phyloP scores from a whole-genome alignment of 2,329 filamentous ascomycete species.

The Lasiodiplodia hormozganensis region DNA sequence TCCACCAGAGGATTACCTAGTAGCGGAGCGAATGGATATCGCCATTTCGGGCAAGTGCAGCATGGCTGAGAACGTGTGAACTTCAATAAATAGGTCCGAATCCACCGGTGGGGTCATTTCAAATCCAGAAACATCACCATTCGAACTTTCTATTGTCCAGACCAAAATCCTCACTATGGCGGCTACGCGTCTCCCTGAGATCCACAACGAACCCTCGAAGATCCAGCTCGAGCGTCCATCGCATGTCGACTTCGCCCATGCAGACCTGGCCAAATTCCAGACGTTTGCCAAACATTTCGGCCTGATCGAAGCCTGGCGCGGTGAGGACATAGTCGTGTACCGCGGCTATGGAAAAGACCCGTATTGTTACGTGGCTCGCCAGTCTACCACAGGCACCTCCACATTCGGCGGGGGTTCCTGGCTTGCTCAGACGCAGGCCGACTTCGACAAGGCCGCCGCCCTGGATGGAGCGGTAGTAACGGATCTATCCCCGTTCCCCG shows the following conservation, averaged over 20 bases:
- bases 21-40: not conserved
- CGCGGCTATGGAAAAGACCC: slow-evolving; percentile 66
- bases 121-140: not conserved
- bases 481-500: slow-evolving; percentile 44
- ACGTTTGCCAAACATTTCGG: slow-evolving; percentile 32
- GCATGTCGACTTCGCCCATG: slow-evolving; percentile 10
- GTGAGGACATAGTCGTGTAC: slow-evolving; percentile 57
- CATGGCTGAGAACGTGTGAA: too few relatives aligned
- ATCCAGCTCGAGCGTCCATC: slow-evolving; percentile 18
- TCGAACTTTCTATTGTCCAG: not conserved
- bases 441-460: not conserved
- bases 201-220: slow-evolving; percentile 18
- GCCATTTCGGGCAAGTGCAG: not conserved
- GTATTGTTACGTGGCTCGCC: slow-evolving; percentile 58
- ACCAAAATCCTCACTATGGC: not conserved
- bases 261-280: slow-evolving; percentile 23
- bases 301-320: slow-evolving; percentile 25
- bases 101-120: not conserved
- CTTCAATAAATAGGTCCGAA: not conserved
- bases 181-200: not conserved
- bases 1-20: not conserved
- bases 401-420: not conserved
- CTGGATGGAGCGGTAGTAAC: not conserved
- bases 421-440: not conserved
- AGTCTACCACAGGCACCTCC: not conserved